These are phyloP conservation scores for Onygenales sp. DNA, from an alignment of 2,329 filamentous ascomycete species.

Conservation along the genomic window DNA sequence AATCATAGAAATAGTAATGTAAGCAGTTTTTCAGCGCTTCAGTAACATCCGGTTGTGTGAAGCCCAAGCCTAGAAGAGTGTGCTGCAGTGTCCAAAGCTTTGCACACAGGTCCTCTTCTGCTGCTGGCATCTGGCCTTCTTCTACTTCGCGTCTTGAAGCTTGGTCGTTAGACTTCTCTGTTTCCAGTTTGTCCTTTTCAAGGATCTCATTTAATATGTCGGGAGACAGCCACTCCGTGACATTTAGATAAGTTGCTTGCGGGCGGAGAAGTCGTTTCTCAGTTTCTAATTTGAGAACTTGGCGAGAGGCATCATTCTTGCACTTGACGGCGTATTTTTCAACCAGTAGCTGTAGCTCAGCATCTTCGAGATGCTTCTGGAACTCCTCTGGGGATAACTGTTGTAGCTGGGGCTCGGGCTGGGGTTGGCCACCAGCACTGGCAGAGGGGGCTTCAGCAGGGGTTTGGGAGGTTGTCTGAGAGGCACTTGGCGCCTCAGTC, in stretches of 20 bases:
- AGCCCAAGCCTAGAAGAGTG: conserved; percentile 58
- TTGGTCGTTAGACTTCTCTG: conserved; percentile 25
- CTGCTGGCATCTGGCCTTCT: conserved; percentile 30
- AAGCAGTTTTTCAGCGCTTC: conserved; percentile 58
- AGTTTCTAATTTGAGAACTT: conserved; percentile 69
- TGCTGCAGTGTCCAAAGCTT: conserved; percentile 79
- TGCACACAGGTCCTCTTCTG: conserved; percentile 69
- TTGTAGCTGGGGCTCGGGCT: conserved; percentile 8
- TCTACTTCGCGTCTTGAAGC: conserved; percentile 17
- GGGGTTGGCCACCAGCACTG: neutral
- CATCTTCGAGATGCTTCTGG: conserved; percentile 77
- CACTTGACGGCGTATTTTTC: conserved; percentile 75
- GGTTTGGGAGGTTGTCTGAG: conserved; percentile 16
- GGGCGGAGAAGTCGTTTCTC: conserved; percentile 72
- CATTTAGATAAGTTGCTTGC: conserved; percentile 66
- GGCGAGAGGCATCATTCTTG: conserved; percentile 67
- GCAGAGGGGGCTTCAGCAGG: neutral
- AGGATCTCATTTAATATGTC: conserved; percentile 72
- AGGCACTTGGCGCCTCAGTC: conserved; percentile 12
- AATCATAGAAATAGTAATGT: conserved; percentile 55
- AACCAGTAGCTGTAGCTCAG: conserved; percentile 79
- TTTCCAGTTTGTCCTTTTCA: conserved; percentile 44
- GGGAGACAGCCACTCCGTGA: conserved; percentile 66
- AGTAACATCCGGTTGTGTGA: conserved; percentile 54
- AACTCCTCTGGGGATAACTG: conserved; percentile 71